A percentile compares a stretch with the other conserved stretches of the same genome.
phyloP scores from a whole-genome alignment of 495 filamentous ascomycete genomes.

The Talaromyces nanjingensis region DNA sequence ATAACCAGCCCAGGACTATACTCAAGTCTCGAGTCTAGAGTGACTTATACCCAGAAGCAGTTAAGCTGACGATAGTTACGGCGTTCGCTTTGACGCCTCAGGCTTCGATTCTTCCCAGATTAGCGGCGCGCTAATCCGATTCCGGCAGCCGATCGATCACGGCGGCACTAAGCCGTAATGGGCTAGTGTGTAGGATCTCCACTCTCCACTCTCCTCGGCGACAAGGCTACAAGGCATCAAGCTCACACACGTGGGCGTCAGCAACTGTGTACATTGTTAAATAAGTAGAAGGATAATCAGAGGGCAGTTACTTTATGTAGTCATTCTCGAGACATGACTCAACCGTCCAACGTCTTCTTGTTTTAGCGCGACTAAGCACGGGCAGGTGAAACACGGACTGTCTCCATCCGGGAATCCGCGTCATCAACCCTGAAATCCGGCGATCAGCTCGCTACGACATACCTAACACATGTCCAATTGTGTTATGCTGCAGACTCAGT shows the following conservation, averaged over 20 bases:
- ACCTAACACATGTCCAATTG: neutral
- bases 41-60: neutral
- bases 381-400: neutral
- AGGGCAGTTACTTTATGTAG: neutral
- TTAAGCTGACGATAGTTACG: neutral
- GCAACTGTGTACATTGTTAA: no score
- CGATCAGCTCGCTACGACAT: neutral
- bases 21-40: neutral
- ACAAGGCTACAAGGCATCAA: neutral
- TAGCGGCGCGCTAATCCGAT: neutral
- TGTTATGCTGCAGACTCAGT: neutral
- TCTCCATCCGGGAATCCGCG: neutral
- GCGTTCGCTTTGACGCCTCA: neutral
- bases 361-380: neutral
- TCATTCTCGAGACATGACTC: neutral
- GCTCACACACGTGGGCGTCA: neutral
- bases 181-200: neutral
- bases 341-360: neutral
- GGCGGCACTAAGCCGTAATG: neutral
- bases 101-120: neutral
- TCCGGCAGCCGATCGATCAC: neutral
- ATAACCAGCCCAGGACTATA: neutral
- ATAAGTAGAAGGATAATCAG: no score
- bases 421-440: neutral
- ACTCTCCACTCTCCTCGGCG: neutral